Base-by-base conservation (phyloP, 352 stramenopile species). In the Pythium phragmiticola region DNA sequence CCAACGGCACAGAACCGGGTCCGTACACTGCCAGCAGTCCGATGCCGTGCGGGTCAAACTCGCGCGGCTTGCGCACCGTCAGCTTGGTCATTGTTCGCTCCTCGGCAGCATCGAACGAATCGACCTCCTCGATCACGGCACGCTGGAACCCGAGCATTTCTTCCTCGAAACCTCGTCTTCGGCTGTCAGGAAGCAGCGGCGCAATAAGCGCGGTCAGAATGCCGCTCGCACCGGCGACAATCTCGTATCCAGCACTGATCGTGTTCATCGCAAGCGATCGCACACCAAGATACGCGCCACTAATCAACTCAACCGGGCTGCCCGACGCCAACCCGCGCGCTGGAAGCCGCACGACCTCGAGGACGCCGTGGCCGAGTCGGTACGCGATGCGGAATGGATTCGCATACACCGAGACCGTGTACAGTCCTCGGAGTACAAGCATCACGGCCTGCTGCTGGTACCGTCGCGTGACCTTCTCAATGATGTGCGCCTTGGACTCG, bases 311-410 rank as follows among this genome's bases (percentile, higher is more conserved):
- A 11, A 96, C 75, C 2, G 87, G 87, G 50, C 84, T 94, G 21
- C 87, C 87, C 0, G 85, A 94, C 4, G 83, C 86, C 41, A 96
- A 63, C 0, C 87, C 87, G 55, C 87, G 84, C 6, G 84, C 82
- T 17, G 87, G 87, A 21, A 96, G 65, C 0, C 87, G 82, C 8
- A 96, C 69, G 4, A 96, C 73, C 66, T 96, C 87, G 7, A 96
- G 70, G 2, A 96, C 48, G 17, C 87, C 87, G 43, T 96, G 87
- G 3, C 82, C 85, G 7, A 96, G 75, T 9, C 87, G 85, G 50
- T 96, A 96, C 6, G 90, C 79, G 54, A 96, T 94, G 11, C 87
- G 85, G 53, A 96, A 90, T 23, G 87, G 87, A 54, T 96, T 96
- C 21, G 87, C 87, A 58, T 94, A 96, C 67, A 94, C 80, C 0